phyloP scores from a whole-genome alignment of 345 rosid species.

The Gynandropsis gynandra region DNA sequence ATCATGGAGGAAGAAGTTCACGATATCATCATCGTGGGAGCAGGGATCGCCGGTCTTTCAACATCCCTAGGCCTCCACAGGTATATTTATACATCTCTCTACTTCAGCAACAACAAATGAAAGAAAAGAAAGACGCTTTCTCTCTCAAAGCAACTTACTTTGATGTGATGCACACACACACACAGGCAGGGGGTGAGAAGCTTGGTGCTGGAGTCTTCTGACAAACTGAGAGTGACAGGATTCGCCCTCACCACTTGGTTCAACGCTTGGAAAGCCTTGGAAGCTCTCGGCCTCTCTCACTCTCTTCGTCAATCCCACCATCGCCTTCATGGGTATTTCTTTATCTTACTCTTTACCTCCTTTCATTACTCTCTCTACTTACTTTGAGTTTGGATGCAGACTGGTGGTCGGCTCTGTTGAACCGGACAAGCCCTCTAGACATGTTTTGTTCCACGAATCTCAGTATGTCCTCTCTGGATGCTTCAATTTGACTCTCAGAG shows the following conservation, averaged over 20 bases:
- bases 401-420: constrained; percentile 22
- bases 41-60: constrained; percentile 60
- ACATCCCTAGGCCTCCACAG: constrained; percentile 59
- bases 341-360: neutral
- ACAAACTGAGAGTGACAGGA: constrained; percentile 44
- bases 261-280: constrained; percentile 76
- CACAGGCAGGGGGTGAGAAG: constrained; percentile 67
- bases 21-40: constrained; percentile 54
- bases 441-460: constrained; percentile 23
- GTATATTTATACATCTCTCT: constrained; percentile 13
- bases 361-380: constrained; percentile 1
- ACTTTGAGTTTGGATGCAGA: constrained; percentile 25
- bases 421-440: constrained; percentile 20
- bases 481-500: neutral
- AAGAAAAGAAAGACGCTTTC: too few species aligned
- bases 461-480: constrained; percentile 29
- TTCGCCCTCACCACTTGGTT: constrained; percentile 45
- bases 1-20: constrained; percentile 23
- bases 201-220: constrained; percentile 63
- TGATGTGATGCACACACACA: too few species aligned
- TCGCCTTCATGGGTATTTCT: constrained; percentile 32
- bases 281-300: constrained; percentile 47
- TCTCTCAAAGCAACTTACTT: too few species aligned
- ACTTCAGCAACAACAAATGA: too few species aligned
- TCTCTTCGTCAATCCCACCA: constrained; percentile 37